phyloP scores from a whole-genome alignment of 768 basidiomycete species.

The Mrakia blollopis region DNA sequence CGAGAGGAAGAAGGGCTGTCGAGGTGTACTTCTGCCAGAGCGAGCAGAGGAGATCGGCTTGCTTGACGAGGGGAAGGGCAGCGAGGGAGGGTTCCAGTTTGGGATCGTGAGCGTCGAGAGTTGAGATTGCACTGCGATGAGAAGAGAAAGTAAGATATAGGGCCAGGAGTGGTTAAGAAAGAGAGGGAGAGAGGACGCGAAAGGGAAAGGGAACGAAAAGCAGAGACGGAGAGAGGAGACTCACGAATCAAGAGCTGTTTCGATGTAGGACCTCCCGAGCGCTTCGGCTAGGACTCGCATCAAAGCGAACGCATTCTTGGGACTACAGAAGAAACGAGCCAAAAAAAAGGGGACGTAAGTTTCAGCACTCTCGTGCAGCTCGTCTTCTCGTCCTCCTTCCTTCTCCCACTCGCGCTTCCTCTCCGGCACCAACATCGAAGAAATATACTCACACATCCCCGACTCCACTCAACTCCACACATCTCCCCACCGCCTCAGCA shows the following conservation, averaged over 20 bases:
- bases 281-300: constrained; percentile 80
- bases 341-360: constrained; percentile 15
- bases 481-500: constrained; percentile 90
- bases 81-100: constrained; percentile 77
- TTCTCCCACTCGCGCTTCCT: too few relatives aligned
- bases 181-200: neutral
- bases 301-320: constrained; percentile 80
- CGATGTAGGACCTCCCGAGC: constrained; percentile 75
- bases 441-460: constrained; percentile 69
- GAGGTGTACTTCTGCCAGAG: constrained; percentile 96
- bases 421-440: neutral
- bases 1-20: constrained; percentile 80
- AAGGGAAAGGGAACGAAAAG: neutral
- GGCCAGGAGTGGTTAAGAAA: too few relatives aligned
- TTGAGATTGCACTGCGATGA: constrained; percentile 57
- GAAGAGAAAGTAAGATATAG: neutral
- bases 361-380: constrained; percentile 5
- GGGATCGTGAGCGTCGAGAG: constrained; percentile 65
- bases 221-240: constrained; percentile 39
- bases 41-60: constrained; percentile 82
- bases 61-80: constrained; percentile 58
- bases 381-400: neutral
- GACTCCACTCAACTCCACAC: constrained; percentile 75
- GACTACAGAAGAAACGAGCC: constrained; percentile 49
- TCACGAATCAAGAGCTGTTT: constrained; percentile 87